Percentiles rank a stretch among this genome's conserved stretches.
These are phyloP conservation scores for Grifola frondosa DNA, from an alignment of 1,284 basidiomycete genomes.

Conservation along the genomic window DNA sequence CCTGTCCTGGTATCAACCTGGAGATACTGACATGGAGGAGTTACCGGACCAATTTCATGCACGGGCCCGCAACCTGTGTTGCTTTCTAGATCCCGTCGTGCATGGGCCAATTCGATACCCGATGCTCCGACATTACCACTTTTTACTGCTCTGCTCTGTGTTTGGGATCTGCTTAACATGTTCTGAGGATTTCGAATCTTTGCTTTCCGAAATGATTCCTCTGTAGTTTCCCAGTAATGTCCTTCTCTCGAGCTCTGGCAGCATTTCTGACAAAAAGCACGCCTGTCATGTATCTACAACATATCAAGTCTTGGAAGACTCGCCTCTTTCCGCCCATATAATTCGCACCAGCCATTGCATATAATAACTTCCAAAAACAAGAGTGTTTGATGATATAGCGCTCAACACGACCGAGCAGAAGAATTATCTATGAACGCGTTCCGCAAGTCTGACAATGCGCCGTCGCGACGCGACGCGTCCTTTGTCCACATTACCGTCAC, in stretches of 20 bases:
- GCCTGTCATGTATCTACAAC: background rate
- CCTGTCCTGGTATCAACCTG: too few relatives aligned
- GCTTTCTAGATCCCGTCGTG: constrained; percentile 10
- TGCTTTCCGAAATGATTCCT: constrained; percentile 56
- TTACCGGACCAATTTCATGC: too few relatives aligned
- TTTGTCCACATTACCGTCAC: constrained; percentile 11
- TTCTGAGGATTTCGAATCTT: constrained; percentile 50
- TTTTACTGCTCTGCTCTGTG: background rate
- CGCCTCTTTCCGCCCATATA: constrained; percentile 62
- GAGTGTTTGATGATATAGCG: too few relatives aligned
- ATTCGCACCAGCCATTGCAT: constrained; percentile 51
- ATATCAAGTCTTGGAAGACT: background rate
- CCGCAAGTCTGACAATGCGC: background rate
- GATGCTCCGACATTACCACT: constrained; percentile 1
- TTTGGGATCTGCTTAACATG: constrained; percentile 27
- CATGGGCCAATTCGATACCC: constrained; percentile 28
- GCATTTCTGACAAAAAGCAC: constrained; percentile 41
- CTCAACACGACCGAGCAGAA: too few relatives aligned
- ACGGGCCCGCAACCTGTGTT: too few relatives aligned
- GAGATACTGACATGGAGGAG: too few relatives aligned
- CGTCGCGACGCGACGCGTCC: constrained; percentile 1
- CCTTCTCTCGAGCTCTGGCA: constrained; percentile 52
- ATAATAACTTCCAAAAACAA: too few relatives aligned
- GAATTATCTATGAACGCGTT: constrained; percentile 6
- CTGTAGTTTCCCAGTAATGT: constrained; percentile 47